Evolutionary conservation across 176 grass and related monocot genomes (phyloP), one percentile per base, ranked within the genome.

Genomic region (Ampelocalamus luodianensis): DNA sequence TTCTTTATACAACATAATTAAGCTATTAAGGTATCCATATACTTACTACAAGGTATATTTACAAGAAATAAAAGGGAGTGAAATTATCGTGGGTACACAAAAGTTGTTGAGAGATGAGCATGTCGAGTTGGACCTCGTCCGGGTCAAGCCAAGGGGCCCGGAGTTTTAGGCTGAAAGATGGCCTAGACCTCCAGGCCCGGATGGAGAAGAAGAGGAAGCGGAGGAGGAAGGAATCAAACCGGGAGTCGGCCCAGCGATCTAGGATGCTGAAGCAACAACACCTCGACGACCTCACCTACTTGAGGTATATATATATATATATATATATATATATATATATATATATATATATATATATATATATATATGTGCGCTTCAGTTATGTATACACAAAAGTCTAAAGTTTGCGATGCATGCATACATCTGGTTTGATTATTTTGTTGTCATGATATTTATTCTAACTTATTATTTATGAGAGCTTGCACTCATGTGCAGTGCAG

Each of bases 201-300:
- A 85, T 90, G 77, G 91, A 90, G 77, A 87, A 76, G 26, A 85
- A 83, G 80, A 93, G 89, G 88, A 82, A 85, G 85, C 67, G n/a
- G n/a, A n/a, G 87, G 56, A 82, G 96, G 79, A 95, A 92, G 89
- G 86, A 91, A 45, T 98, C 96, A 3, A 98, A 98, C 86, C 80
- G 96, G n/a, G 96, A 95, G 63, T 98, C 96, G 0, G 96, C 96
- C 9, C 77, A 88, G 23, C 83, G 96, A 53, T 93, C 93, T 5
- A 85, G 96, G 79, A 50, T 90, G 88, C 78, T 89, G 45, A 98
- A 98, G 81, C 91, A 95, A 17, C 79, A 90, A 46, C 91, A 92
- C 59, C 77, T 95, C 43, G 93, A 93, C 42, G 91, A 94, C 32
- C 93, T 98, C 63, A 90, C 62, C 39, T 60, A 83, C 0, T 89